Evolutionary conservation across 2,329 filamentous ascomycete genomes (phyloP).

Genomic region (Simplicillium aogashimaense): DNA sequence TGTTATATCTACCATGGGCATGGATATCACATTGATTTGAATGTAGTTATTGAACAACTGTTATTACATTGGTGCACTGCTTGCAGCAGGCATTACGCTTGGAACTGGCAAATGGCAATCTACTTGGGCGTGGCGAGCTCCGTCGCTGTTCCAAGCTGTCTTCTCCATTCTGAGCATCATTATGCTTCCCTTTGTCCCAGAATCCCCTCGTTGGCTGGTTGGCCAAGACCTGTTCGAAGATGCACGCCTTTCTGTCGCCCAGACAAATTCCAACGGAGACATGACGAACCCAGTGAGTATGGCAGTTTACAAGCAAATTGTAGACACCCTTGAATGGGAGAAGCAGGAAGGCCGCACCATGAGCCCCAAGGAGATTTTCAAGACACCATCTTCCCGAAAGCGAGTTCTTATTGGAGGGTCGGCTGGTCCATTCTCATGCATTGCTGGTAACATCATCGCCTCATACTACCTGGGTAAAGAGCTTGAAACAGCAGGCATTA

Average conservation of each 20-base stretch:
- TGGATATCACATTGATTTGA: neutral
- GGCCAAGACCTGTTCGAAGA: constrained; percentile 27
- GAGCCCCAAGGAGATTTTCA: constrained; percentile 32
- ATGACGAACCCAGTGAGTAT: constrained; percentile 16
- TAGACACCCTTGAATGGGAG: constrained; percentile 25
- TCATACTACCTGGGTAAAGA: constrained; percentile 29
- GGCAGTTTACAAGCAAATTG: constrained; percentile 19
- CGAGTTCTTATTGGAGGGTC: constrained; percentile 35
- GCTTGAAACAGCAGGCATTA: constrained; percentile 35
- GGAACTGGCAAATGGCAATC: constrained; percentile 20
- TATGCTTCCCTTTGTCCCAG: constrained; percentile 23
- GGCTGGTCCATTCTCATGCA: constrained; percentile 21
- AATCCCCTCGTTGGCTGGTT: constrained; percentile 37
- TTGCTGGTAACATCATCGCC: constrained; percentile 25
- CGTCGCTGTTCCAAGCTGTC: constrained; percentile 20
- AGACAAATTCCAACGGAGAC: constrained; percentile 33
- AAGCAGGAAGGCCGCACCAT: constrained; percentile 33
- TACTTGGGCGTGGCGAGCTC: constrained; percentile 25
- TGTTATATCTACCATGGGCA: neutral
- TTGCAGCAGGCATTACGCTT: constrained; percentile 35
- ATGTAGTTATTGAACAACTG: constrained; percentile 15
- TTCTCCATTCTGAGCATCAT: constrained; percentile 17
- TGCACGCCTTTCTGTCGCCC: constrained; percentile 29
- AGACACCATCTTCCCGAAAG: constrained; percentile 36
- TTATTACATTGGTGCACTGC: constrained; percentile 27